phyloP scores from a whole-genome alignment of 306 rosid species.

The Quercus agrifolia region DNA sequence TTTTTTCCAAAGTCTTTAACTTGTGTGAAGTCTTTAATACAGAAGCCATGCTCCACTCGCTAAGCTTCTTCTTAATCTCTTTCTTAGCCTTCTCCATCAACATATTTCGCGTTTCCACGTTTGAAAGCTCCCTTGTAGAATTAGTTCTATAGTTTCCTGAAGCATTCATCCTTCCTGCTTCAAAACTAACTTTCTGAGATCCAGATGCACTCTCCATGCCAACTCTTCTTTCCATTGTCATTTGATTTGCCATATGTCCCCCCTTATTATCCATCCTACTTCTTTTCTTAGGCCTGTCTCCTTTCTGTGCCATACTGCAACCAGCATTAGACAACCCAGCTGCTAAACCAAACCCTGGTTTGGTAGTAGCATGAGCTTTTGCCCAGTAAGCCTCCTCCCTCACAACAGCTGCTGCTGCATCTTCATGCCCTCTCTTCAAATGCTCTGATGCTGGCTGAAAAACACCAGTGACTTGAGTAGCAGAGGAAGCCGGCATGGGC shows the following conservation, averaged over 20 bases:
- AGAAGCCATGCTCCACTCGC: constrained; percentile 35
- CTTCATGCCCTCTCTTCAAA: constrained; percentile 45
- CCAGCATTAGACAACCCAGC: constrained; percentile 24
- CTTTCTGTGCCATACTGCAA: constrained; percentile 33
- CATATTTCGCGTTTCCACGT: constrained; percentile 33
- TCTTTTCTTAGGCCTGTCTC: constrained; percentile 37
- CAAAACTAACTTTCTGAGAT: constrained; percentile 33
- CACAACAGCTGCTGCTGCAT: constrained; percentile 14
- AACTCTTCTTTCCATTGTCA: constrained; percentile 30
- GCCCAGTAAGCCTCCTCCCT: constrained; percentile 23
- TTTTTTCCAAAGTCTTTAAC: constrained; percentile 12
- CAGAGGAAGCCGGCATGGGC: constrained; percentile 27
- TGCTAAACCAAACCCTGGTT: constrained; percentile 32
- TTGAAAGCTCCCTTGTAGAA: constrained; percentile 39
- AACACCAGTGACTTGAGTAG: constrained; percentile 36
- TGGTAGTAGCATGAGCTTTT: constrained; percentile 26
- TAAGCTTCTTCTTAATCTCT: constrained; percentile 52
- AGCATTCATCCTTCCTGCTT: constrained; percentile 34
- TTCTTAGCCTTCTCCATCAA: constrained; percentile 56
- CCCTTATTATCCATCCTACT: constrained; percentile 17
- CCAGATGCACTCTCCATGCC: constrained; percentile 28
- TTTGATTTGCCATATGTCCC: constrained; percentile 14
- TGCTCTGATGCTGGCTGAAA: constrained; percentile 26
- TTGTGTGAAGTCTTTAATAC: constrained; percentile 21
- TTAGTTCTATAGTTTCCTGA: constrained; percentile 28